Percentiles rank a stretch among this genome's conserved stretches.
phyloP scores from a whole-genome alignment of 129 eudicot genomes.

The Tanacetum coccineum region DNA sequence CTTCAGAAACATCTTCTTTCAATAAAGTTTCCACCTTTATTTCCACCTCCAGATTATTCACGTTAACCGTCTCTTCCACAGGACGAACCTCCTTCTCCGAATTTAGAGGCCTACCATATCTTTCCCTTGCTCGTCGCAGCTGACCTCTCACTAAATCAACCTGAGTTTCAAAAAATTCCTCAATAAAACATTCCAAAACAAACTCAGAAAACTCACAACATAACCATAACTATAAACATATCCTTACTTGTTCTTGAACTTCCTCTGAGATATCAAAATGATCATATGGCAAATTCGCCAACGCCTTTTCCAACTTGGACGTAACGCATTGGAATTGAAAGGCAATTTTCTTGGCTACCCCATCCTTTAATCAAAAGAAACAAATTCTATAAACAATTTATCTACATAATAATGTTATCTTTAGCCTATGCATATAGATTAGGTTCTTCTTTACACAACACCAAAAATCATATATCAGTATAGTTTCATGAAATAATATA shows the following conservation, averaged over 20 bases:
- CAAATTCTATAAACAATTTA: not conserved
- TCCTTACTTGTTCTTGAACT: constrained; percentile 81
- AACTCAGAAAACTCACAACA: not conserved
- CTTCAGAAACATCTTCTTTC: constrained; percentile 29
- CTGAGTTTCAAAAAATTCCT: constrained; percentile 28
- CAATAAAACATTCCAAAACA: not conserved
- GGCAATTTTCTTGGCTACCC: constrained; percentile 54
- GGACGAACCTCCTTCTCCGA: constrained; percentile 43
- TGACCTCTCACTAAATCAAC: constrained; percentile 74
- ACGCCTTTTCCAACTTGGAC: constrained; percentile 69
- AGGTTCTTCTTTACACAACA: too few relatives aligned
- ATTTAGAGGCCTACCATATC: constrained; percentile 43
- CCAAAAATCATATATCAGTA: too few relatives aligned
- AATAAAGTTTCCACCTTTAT: constrained; percentile 29
- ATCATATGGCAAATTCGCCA: constrained; percentile 56
- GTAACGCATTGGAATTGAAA: constrained; percentile 92
- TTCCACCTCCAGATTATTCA: constrained; percentile 36
- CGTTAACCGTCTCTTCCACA: constrained; percentile 25
- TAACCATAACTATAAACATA: not conserved
- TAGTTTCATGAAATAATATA: too few relatives aligned
- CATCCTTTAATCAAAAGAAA: constrained; percentile 56
- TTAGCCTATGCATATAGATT: too few relatives aligned
- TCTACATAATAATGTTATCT: not conserved
- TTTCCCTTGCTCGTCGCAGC: constrained; percentile 61
- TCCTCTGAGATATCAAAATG: constrained; percentile 79